Evolutionary conservation across 345 rosid genomes (phyloP), one percentile per base, ranked within the genome.

Genomic region (Pistacia integerrima): DNA sequence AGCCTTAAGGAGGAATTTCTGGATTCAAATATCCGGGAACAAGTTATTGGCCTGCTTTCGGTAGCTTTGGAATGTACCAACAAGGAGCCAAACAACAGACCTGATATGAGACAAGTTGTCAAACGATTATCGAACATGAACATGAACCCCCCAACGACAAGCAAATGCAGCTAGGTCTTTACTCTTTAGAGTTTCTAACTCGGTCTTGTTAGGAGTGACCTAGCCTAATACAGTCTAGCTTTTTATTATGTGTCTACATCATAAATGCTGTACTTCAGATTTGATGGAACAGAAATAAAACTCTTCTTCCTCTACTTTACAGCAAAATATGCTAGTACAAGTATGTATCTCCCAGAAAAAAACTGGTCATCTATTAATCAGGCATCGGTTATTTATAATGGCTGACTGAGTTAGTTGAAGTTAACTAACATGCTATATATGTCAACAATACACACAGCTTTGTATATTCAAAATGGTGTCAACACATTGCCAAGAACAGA

Each of bases 61-160:
- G 62, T 89, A 63, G 93, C 93, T 60, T 57, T 91, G 81, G 83
- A 85, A 74, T 94, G 97, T 61, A 87, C 90, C 9, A 88, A 91
- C 59, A 75, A 73, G 41, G 93, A 89, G 28, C 92, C 94, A 3
- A 67, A 73, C 58, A 83, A 30, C 67, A 87, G 98, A 76, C 97
- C 93, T 1, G 78, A 85, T 36, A 94, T 86, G 97, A 89, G 89
- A 82, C 87, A 90, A 49, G 98, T 83, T 18, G 94, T 91, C 46
- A 91, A 80, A 78, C 84, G 76, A 72, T 76, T 94, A 72, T 16
- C 76, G 8, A 77, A 82, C 36, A 76, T 85, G 44, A 74, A 63
- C 25, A 25, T 25, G 25, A 25, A 25, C 22, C 2, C 8, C 3
- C 54, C n/a, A 14, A 1, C 3, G 35, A 77, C 22, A 66, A 20